A percentile compares a stretch with the other conserved stretches of the same genome.
Evolutionary conservation across 495 filamentous ascomycete genomes (phyloP).

Genomic region (Penicillium alfredii): DNA sequence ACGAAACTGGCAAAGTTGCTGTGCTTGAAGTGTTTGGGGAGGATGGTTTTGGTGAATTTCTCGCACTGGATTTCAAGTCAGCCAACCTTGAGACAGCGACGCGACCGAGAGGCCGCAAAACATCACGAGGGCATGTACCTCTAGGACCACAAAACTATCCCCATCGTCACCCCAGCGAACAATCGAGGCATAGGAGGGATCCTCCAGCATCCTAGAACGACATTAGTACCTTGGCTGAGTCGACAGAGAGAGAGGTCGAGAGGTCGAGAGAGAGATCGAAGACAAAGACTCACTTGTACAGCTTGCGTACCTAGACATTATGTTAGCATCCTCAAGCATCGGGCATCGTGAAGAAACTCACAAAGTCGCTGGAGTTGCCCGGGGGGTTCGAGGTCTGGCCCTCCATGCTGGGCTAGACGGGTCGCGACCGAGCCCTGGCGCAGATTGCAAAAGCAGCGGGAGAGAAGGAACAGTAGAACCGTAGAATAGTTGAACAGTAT

Average conservation of each 20-base stretch:
- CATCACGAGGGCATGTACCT: constrained; percentile 52
- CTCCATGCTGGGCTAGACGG: constrained; percentile 49
- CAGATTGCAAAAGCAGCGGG: constrained; percentile 41
- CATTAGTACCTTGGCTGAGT: too few species aligned
- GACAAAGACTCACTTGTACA: constrained; percentile 77
- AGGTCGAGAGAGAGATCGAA: constrained; percentile 3
- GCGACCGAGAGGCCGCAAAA: constrained; percentile 4
- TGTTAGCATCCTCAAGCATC: constrained; percentile 19
- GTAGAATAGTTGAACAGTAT: constrained; percentile 14
- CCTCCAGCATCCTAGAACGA: constrained; percentile 82
- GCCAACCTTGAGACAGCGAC: constrained; percentile 2
- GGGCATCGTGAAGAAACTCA: constrained; percentile 43
- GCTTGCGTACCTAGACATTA: constrained; percentile 77
- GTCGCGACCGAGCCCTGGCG: too few species aligned
- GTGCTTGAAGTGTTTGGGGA: constrained; percentile 98
- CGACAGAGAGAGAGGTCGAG: constrained; percentile 11
- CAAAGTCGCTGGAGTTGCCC: constrained; percentile 75
- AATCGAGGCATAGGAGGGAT: constrained; percentile 84
- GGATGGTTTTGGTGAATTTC: constrained; percentile 94
- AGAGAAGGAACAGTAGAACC: too few species aligned
- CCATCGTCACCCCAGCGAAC: constrained; percentile 94
- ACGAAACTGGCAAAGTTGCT: constrained; percentile 99
- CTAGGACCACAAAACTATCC: constrained; percentile 94
- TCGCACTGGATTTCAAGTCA: constrained; percentile 62
- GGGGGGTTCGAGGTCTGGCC: constrained; percentile 49